Conservation (phyloP, 805 yeast species). For the Candida bentonensis region DNA sequence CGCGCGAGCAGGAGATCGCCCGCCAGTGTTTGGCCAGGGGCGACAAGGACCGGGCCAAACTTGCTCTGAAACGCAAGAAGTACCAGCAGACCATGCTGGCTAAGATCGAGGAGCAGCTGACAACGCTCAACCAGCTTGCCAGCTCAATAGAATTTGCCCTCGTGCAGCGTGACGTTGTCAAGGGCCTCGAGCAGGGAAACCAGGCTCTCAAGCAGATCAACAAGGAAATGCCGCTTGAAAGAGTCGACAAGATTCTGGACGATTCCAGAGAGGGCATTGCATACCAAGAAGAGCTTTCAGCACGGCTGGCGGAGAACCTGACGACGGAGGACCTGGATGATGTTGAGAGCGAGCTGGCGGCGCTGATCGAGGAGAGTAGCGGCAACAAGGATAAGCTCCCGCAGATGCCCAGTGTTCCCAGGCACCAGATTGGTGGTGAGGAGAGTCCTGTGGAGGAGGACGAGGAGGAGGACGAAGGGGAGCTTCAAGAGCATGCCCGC, state of each 20-base stretch:
- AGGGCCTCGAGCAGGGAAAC: slow-evolving; percentile 73
- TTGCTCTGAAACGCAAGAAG: slow-evolving; percentile 62
- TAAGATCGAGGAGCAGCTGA: slow-evolving; percentile 65
- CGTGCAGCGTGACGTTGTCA: slow-evolving; percentile 71
- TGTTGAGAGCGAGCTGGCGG: slow-evolving; percentile 14
- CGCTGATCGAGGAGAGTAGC: slow-evolving; percentile 7
- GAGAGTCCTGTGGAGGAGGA: neutral
- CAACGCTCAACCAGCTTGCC: slow-evolving; percentile 61
- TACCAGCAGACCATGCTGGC: slow-evolving; percentile 63
- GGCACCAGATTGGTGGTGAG: neutral
- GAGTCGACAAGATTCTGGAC: slow-evolving; percentile 72
- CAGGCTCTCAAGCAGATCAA: slow-evolving; percentile 61
- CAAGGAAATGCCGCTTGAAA: slow-evolving; percentile 59
- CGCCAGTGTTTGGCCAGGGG: slow-evolving; percentile 36
- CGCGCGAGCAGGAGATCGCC: slow-evolving; percentile 50
- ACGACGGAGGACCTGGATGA: slow-evolving; percentile 26
- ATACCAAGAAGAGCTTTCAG: slow-evolving; percentile 45
- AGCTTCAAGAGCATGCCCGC: neutral
- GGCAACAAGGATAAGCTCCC: neutral
- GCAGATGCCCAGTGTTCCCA: neutral
- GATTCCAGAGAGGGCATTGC: slow-evolving; percentile 69
- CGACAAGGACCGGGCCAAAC: slow-evolving; percentile 46
- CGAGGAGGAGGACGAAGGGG: neutral
- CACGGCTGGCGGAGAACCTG: slow-evolving; percentile 21
- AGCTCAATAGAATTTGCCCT: slow-evolving; percentile 65